Conservation (phyloP, 2,329 filamentous ascomycete genomes). For the Sordariomycetes sp. region DNA sequence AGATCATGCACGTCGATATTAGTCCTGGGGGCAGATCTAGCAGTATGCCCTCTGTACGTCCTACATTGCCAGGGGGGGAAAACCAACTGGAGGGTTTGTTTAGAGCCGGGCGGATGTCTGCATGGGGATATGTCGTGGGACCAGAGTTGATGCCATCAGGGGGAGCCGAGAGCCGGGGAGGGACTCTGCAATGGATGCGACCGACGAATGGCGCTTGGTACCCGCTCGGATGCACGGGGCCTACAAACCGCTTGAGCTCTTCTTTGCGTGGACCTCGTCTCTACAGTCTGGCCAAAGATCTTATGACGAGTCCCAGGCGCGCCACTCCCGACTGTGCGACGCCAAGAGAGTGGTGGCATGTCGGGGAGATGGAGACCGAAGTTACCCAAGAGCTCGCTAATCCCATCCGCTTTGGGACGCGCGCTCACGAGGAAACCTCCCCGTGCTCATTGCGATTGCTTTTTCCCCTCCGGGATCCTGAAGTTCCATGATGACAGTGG, state of each 20-base stretch:
- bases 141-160: neutral
- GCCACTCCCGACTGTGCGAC: neutral
- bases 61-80: neutral
- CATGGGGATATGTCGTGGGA: neutral
- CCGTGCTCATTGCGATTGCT: neutral
- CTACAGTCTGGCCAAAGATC: neutral
- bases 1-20: neutral
- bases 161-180: neutral
- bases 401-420: neutral
- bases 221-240: too few species aligned
- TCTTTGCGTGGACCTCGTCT: neutral
- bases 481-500: too few species aligned
- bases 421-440: neutral
- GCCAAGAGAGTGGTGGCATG: neutral
- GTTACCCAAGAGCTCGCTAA: neutral
- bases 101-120: neutral
- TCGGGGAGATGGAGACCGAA: neutral
- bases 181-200: neutral
- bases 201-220: neutral
- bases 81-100: neutral
- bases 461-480: neutral
- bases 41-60: neutral
- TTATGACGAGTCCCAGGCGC: neutral
- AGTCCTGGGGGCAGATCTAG: neutral
- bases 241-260: too few species aligned